These are phyloP conservation scores for Phytophthora agathidicida DNA, from an alignment of 352 stramenopile species.

Conservation along the genomic window DNA sequence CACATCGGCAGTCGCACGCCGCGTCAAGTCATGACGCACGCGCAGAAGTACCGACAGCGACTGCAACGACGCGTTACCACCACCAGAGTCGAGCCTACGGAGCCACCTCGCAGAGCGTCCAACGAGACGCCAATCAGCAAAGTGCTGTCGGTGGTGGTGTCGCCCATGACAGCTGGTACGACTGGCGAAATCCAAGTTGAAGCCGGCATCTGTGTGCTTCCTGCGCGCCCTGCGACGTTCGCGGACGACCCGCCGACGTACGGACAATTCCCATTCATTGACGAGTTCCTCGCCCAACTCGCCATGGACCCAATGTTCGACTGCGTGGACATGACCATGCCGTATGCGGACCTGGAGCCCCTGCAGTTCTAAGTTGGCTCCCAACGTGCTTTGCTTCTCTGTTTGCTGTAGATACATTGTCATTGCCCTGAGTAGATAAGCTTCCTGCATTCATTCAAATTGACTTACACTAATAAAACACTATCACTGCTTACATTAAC, in stretches of 20 bases:
- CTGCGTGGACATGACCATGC: slow-evolving; percentile 20
- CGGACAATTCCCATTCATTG: slow-evolving; percentile 9
- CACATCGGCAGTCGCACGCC: slow-evolving; percentile 37
- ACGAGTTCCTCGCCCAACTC: slow-evolving; percentile 26
- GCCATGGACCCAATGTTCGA: slow-evolving; percentile 25
- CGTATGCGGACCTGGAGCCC: slow-evolving; percentile 18
- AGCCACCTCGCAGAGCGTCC: background rate
- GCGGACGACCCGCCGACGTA: slow-evolving; percentile 12
- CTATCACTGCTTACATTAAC: background rate
- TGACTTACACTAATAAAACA: slow-evolving; percentile 12
- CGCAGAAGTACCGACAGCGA: slow-evolving; percentile 41
- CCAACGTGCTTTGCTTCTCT: slow-evolving; percentile 1
- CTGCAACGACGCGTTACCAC: slow-evolving; percentile 11
- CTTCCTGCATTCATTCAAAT: slow-evolving; percentile 2
- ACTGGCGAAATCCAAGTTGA: slow-evolving; percentile 36
- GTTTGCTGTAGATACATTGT: slow-evolving; percentile 2
- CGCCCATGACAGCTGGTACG: slow-evolving; percentile 16
- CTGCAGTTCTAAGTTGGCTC: slow-evolving; percentile 19
- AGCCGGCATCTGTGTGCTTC: slow-evolving; percentile 21
- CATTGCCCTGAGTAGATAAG: slow-evolving; percentile 10
- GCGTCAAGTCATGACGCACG: slow-evolving; percentile 47
- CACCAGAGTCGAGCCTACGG: background rate
- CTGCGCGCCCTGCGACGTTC: slow-evolving; percentile 3
- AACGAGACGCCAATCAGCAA: slow-evolving; percentile 7
- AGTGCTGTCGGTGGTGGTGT: slow-evolving; percentile 26